A percentile compares a stretch with the other conserved stretches of the same genome.
Evolutionary conservation across 2,329 filamentous ascomycete species (phyloP).

Genomic region (Colletotrichum sidae): DNA sequence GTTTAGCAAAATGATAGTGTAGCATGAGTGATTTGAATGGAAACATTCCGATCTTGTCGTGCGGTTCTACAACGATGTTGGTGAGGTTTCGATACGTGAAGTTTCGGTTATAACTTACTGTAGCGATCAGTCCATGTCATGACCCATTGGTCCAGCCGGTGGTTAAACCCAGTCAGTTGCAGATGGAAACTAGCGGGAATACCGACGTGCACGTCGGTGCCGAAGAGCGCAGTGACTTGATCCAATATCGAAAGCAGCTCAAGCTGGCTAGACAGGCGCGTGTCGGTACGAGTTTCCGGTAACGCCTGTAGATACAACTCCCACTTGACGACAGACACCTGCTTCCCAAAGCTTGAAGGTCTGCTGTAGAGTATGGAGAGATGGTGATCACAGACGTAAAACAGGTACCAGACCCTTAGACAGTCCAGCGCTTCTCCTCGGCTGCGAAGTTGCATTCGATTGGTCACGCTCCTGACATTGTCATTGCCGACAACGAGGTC

Average conservation of each 20-base stretch:
- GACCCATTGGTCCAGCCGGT: no score
- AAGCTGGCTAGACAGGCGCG: not conserved
- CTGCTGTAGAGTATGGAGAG: not conserved
- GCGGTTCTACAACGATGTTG: no score
- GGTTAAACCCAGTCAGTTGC: not conserved
- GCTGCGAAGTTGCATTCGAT: no score
- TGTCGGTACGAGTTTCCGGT: not conserved
- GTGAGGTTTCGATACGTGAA: no score
- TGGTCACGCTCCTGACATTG: no score
- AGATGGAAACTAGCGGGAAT: not conserved
- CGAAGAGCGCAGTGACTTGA: constrained; percentile 3
- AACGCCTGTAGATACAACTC: not conserved
- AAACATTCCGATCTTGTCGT: no score
- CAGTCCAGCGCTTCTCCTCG: no score
- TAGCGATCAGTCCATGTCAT: no score
- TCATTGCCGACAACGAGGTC: no score
- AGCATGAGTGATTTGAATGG: not conserved
- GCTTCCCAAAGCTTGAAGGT: constrained; percentile 1
- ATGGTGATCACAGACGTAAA: no score
- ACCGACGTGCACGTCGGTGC: not conserved
- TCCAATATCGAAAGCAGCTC: constrained; percentile 2
- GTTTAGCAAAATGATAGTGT: constrained; percentile 1
- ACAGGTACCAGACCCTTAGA: no score
- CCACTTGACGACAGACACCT: not conserved
- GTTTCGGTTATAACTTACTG: no score